A percentile compares a stretch with the other conserved stretches of the same genome.
Conservation (phyloP, 169 alveolate genomes). For the Theileria parva region DNA sequence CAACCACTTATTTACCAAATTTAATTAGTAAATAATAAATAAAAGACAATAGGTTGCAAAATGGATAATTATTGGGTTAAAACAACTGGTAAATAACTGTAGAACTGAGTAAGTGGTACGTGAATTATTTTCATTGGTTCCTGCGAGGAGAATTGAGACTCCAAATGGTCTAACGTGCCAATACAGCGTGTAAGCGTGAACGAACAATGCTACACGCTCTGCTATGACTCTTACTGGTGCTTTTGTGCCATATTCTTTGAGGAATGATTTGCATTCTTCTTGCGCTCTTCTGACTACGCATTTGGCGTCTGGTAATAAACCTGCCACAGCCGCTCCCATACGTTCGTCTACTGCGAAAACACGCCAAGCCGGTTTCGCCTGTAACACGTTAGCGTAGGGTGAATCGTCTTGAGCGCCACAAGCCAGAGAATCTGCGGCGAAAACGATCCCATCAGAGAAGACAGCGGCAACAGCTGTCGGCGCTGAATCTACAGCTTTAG, state of each 20-base stretch:
- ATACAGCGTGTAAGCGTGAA: conserved; percentile 89
- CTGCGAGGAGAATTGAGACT: conserved; percentile 84
- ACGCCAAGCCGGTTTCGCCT: conserved; percentile 78
- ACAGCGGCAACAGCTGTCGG: conserved; percentile 88
- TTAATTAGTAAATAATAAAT: not conserved
- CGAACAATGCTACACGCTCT: conserved; percentile 88
- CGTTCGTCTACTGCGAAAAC: conserved; percentile 82
- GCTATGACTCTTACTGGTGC: conserved; percentile 89
- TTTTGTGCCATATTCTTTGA: conserved; percentile 83
- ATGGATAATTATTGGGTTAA: not conserved
- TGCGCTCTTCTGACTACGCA: conserved; percentile 87
- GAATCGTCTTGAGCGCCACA: conserved; percentile 41
- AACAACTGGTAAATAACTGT: no score
- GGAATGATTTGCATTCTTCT: conserved; percentile 85
- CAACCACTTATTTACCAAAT: no score
- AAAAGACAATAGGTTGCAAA: not conserved
- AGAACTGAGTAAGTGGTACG: conserved; percentile 74
- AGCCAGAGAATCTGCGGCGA: conserved; percentile 77
- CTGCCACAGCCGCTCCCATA: conserved; percentile 87
- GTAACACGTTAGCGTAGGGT: conserved; percentile 58
- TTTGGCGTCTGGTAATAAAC: conserved; percentile 92
- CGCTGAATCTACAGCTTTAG: conserved; percentile 89
- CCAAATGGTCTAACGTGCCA: conserved; percentile 93
- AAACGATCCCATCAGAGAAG: conserved; percentile 90
- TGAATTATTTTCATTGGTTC: conserved; percentile 25